Evolutionary conservation across 1,284 basidiomycete genomes (phyloP), one percentile per base, ranked within the genome.

Genomic region (Tilletia caries): DNA sequence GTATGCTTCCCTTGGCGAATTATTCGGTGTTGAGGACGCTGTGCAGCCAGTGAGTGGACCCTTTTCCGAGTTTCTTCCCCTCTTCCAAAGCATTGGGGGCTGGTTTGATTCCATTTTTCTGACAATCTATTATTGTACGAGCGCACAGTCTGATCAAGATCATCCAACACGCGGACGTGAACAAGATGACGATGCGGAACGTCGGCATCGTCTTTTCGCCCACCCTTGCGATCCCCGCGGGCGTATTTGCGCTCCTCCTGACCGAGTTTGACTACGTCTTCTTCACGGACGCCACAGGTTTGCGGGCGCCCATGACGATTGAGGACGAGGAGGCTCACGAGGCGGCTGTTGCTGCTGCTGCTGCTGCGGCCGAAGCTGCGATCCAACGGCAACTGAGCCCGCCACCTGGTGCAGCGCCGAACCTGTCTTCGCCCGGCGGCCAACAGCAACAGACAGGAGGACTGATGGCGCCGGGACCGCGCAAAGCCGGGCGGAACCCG

Each of bases 131-230:
- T n/a, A n/a, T n/a, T n/a, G n/a, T n/a, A n/a, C n/a, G n/a, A n/a
- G n/a, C n/a, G n/a, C n/a, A n/a, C n/a, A 52, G 43, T 84, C 87
- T 99, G 69, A 96, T 97, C 79, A 88, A 95, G 68, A 92, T 99
- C 78, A 93, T 97, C 62, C 90, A 93, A 83, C 93, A 96, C 82
- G 89, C 92, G 20, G 83, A 88, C 58, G 86, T 91, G 71, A 98
- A 98, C 89, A 98, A 96, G 87, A 99, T 99, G 96, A 96, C 92
- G 58, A 91, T 98, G 88, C 89, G 95, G 43, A 99, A 99, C 82
- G 93, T 98, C 33, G 94, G 95, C 25, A 98, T 99, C 73, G 95
- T 98, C 34, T 97, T 82, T 41, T 80, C 79, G 44, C 79, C 80
- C 1, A 81, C 80, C 23, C 71, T 82, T 3, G 74, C 70, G 13